Percentiles rank a stretch among this genome's conserved stretches.
Conservation (phyloP, 768 basidiomycete species). For the Pulveroboletus frians region DNA sequence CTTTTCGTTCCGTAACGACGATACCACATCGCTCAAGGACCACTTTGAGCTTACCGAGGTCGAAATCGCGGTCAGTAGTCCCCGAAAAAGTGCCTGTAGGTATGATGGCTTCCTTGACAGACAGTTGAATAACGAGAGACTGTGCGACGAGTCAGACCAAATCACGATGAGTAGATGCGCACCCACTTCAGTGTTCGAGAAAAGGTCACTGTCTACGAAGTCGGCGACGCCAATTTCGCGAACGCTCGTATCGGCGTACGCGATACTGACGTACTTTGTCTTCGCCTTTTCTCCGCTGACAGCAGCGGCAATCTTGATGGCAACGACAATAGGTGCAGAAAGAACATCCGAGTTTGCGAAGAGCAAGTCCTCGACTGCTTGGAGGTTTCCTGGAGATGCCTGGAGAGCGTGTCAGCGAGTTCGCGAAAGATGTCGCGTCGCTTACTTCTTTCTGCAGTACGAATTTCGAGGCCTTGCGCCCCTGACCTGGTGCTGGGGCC, state of each 20-base stretch:
- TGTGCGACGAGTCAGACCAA: slow-evolving; percentile 28
- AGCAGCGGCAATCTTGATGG: slow-evolving; percentile 68
- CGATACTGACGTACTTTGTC: slow-evolving; percentile 72
- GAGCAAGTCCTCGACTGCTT: slow-evolving; percentile 75
- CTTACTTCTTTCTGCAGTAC: slow-evolving; percentile 74
- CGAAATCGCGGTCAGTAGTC: slow-evolving; percentile 76
- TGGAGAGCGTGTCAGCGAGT: slow-evolving; percentile 26
- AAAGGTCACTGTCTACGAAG: slow-evolving; percentile 91
- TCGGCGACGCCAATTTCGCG: slow-evolving; percentile 86
- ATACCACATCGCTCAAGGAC: slow-evolving; percentile 89
- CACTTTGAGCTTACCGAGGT: slow-evolving; percentile 79
- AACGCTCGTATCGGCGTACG: slow-evolving; percentile 86
- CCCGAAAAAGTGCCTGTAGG: slow-evolving; percentile 68
- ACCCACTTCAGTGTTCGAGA: slow-evolving; percentile 88
- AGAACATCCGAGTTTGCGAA: slow-evolving; percentile 78
- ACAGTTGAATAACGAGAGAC: slow-evolving; percentile 94
- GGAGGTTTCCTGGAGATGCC: slow-evolving; percentile 75
- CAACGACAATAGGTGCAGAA: slow-evolving; percentile 83
- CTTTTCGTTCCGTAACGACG: slow-evolving; percentile 85
- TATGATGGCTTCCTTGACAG: slow-evolving; percentile 93
- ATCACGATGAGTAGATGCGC: neutral
- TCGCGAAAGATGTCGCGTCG: neutral
- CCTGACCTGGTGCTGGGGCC: slow-evolving; percentile 64
- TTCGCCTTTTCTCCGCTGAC: slow-evolving; percentile 52
- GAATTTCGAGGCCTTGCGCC: slow-evolving; percentile 74